Percentiles rank a stretch among this genome's conserved stretches.
These are phyloP conservation scores for Fagopyrum homotropicum DNA, from an alignment of 148 eudicot genomes.

Conservation along the genomic window DNA sequence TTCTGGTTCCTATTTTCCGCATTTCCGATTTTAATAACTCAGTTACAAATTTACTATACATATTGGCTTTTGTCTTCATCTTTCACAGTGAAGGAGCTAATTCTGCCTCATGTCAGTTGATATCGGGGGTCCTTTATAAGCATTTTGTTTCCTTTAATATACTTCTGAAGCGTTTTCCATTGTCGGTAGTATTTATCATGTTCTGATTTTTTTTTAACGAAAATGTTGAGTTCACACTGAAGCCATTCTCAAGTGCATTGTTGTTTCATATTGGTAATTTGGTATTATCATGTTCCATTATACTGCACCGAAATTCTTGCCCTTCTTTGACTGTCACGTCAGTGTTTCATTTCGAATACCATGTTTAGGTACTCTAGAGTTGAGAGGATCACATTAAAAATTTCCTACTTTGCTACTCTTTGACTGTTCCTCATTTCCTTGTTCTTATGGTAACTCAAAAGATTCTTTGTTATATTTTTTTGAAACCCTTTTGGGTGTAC, in stretches of 20 bases:
- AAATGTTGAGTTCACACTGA: background rate
- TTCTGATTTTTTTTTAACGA: background rate
- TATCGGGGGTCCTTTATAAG: background rate
- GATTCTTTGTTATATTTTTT: background rate
- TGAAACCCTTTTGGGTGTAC: background rate
- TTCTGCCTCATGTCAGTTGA: background rate
- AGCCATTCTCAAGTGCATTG: background rate
- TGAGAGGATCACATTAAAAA: background rate
- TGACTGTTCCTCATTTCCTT: background rate
- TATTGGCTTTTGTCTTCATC: background rate
- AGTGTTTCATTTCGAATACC: background rate
- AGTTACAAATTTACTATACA: background rate
- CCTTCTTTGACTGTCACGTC: background rate
- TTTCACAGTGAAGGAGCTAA: background rate
- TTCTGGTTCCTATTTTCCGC: background rate
- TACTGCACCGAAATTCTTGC: background rate
- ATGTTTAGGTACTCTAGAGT: background rate
- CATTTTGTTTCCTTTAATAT: background rate
- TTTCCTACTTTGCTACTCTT: background rate
- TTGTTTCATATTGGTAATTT: background rate
- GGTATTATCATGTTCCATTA: background rate
- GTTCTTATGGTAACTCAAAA: conserved; percentile 1
- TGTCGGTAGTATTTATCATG: background rate
- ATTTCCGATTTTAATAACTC: background rate
- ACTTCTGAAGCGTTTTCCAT: background rate